Conservation (phyloP, 768 basidiomycete species). For the Rhodotorula diobovata region DNA sequence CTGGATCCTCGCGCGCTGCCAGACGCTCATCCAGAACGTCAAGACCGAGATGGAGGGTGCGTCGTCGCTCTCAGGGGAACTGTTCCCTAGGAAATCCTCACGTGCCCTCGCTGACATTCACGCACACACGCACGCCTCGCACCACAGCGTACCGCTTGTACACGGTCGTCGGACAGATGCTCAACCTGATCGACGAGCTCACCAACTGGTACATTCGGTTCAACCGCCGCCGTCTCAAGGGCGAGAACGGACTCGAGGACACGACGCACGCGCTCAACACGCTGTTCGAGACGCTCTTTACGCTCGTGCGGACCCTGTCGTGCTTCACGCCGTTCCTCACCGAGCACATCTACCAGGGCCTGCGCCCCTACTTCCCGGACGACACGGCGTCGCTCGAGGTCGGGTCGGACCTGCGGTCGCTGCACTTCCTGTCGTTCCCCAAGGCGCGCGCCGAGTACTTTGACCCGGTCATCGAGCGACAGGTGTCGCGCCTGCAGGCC, state of each 20-base stretch:
- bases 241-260: constrained; percentile 84
- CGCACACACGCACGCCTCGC: too few relatives aligned
- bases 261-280: constrained; percentile 86
- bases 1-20: constrained; percentile 97
- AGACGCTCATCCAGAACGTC: constrained; percentile 87
- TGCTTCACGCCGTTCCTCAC: constrained; percentile 98
- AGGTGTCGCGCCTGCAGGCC: constrained; percentile 88
- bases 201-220: constrained; percentile 99
- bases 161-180: constrained; percentile 89
- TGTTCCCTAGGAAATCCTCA: neutral
- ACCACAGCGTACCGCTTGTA: constrained; percentile 76
- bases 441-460: constrained; percentile 91
- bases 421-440: constrained; percentile 94
- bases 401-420: constrained; percentile 72
- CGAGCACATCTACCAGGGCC: constrained; percentile 89
- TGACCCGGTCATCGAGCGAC: constrained; percentile 84
- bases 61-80: constrained; percentile 30
- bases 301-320: constrained; percentile 92
- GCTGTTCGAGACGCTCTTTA: constrained; percentile 88
- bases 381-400: constrained; percentile 54
- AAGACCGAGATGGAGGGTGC: constrained; percentile 83
- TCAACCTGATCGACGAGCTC: constrained; percentile 88
- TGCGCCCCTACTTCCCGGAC: constrained; percentile 77
- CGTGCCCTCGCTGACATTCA: neutral
- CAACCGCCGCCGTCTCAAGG: constrained; percentile 91